Conservation (phyloP, 2,329 filamentous ascomycete species). For the Alternaria ventricosa region DNA sequence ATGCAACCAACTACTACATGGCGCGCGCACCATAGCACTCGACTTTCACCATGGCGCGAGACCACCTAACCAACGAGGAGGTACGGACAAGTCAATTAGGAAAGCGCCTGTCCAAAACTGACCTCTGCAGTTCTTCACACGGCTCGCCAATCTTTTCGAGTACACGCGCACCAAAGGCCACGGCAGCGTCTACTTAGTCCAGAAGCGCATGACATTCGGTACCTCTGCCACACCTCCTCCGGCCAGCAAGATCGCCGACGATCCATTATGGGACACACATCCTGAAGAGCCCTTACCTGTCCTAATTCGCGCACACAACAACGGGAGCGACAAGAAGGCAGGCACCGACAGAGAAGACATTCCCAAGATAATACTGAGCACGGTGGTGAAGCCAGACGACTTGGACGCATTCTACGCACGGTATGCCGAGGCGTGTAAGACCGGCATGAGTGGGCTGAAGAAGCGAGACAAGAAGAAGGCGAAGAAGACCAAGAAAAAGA, state of each 20-base stretch:
- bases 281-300: conserved; percentile 70
- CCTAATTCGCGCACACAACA: conserved; percentile 84
- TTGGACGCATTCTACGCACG: conserved; percentile 80
- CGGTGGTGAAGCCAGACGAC: conserved; percentile 76
- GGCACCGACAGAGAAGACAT: conserved; percentile 51
- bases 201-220: conserved; percentile 68
- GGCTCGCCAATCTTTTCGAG: conserved; percentile 72
- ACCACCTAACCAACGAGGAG: conserved; percentile 67
- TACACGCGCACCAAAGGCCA: conserved; percentile 71
- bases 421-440: conserved; percentile 91
- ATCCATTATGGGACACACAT: conserved; percentile 66
- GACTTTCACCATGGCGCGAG: conserved; percentile 53
- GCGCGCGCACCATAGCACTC: conserved; percentile 28
- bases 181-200: conserved; percentile 75
- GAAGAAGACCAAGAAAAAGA: conserved; percentile 75
- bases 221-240: conserved; percentile 47
- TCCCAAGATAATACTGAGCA: conserved; percentile 77
- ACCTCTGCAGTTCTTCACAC: conserved; percentile 70
- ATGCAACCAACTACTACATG: conserved; percentile 23
- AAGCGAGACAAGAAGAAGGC: conserved; percentile 90
- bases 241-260: conserved; percentile 52
- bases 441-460: conserved; percentile 87
- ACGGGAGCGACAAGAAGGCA: conserved; percentile 62
- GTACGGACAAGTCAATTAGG: conserved; percentile 51
- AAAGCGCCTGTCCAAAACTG: neutral